A percentile compares a stretch with the other conserved stretches of the same genome.
phyloP scores from a whole-genome alignment of 2,329 filamentous ascomycete species.

The Dichotomopilus funicola region DNA sequence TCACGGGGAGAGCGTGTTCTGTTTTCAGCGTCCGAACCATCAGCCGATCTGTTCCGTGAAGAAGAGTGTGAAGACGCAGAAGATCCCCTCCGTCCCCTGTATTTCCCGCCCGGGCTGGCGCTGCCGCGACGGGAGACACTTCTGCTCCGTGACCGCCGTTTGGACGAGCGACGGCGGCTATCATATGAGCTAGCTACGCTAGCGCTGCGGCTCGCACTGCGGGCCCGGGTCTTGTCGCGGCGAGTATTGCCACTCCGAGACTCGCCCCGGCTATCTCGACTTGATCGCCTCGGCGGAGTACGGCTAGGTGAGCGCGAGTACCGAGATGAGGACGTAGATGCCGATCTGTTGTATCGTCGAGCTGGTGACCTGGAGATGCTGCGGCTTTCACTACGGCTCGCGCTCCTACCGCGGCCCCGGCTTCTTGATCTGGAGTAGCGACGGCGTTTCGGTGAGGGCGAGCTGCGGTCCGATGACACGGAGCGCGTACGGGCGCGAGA shows the following conservation, averaged over 20 bases:
- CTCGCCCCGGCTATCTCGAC: conserved; percentile 28
- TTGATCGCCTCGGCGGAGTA: conserved; percentile 29
- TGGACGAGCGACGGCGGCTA: conserved; percentile 14
- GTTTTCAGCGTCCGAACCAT: conserved; percentile 46
- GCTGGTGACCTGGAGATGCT: conserved; percentile 22
- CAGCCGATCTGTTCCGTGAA: conserved; percentile 48
- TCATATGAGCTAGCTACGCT: conserved; percentile 17
- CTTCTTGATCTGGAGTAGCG: conserved; percentile 44
- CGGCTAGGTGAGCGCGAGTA: conserved; percentile 32
- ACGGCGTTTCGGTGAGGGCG: conserved; percentile 44
- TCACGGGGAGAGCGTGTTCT: conserved; percentile 33
- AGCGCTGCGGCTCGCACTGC: conserved; percentile 15
- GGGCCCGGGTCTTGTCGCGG: conserved; percentile 4
- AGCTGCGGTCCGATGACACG: conserved; percentile 28
- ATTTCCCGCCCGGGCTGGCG: conserved; percentile 29
- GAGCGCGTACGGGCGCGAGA: conserved; percentile 29
- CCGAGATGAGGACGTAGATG: conserved; percentile 34
- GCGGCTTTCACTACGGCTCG: conserved; percentile 36
- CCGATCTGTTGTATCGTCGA: conserved; percentile 29
- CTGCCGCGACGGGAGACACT: conserved; percentile 24
- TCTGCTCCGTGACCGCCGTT: conserved; percentile 11
- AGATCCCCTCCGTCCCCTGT: conserved; percentile 39
- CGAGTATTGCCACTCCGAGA: conserved; percentile 19
- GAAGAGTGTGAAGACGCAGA: conserved; percentile 46
- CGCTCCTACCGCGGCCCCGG: conserved; percentile 34